Percentiles rank a stretch among this genome's conserved stretches.
Conservation (phyloP, 768 basidiomycete species). For the Candolleomyces eurysporus region DNA sequence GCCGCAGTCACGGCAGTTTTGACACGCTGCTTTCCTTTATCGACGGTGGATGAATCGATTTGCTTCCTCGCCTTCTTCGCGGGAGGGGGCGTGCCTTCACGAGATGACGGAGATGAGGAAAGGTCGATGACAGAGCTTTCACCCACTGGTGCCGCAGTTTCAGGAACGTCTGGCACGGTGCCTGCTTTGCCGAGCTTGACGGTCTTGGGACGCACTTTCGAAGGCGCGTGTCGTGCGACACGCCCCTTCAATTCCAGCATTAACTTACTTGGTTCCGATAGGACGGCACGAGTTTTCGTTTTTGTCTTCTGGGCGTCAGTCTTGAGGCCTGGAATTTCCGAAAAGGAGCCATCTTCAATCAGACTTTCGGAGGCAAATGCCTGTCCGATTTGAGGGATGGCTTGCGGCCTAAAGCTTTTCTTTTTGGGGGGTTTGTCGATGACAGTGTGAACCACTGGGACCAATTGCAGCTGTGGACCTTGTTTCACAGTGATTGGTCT, state of each 20-base stretch:
- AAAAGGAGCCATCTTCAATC: slow-evolving; percentile 13
- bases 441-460: neutral
- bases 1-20: slow-evolving; percentile 12
- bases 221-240: slow-evolving; percentile 29
- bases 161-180: slow-evolving; percentile 5
- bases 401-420: neutral
- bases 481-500: neutral
- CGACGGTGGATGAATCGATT: neutral
- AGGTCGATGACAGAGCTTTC: slow-evolving; percentile 27
- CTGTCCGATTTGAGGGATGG: neutral
- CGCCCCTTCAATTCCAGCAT: slow-evolving; percentile 33
- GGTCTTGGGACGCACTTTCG: slow-evolving; percentile 28
- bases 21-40: neutral
- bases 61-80: slow-evolving; percentile 16
- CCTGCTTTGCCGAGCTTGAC: slow-evolving; percentile 20
- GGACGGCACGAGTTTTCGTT: slow-evolving; percentile 11
- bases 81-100: slow-evolving; percentile 24
- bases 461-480: neutral
- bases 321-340: slow-evolving; percentile 31
- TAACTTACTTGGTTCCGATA: slow-evolving; percentile 26
- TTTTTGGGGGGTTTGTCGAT: neutral
- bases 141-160: slow-evolving; percentile 15
- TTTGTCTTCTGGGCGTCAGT: slow-evolving; percentile 12
- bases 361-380: neutral
- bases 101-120: slow-evolving; percentile 33